Evolutionary conservation across 306 rosid genomes (phyloP), one percentile per base, ranked within the genome.

Genomic region (Pueraria montana): DNA sequence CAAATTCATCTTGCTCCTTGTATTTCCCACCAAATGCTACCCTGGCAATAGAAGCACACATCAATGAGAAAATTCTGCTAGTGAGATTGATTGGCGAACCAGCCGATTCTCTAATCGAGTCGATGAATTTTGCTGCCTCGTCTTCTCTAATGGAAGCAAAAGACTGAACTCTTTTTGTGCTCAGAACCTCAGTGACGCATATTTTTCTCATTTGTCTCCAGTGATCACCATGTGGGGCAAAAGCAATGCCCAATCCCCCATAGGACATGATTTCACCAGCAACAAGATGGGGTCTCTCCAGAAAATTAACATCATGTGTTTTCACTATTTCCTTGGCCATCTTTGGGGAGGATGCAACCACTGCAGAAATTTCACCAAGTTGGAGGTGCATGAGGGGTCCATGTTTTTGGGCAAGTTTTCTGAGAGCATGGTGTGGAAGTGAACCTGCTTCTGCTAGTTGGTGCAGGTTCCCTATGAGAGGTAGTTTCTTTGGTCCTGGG

Each of bases 401-500:
- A 50, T 52, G 7, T 6, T 52, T 52, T 6, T 17, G 2, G 20
- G 59, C 59, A 52, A 52, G 59, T 2, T 72, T n/a, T 72, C 14
- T 16, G 2, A 73, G 64, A 2, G 78, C 23, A 50, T 6, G 63
- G 21, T 49, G 77, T 16, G 77, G 79, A 38, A 55, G 53, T 56
- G 79, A 38, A 36, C 52, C 68, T 36, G 50, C 52, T 56, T 2
- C 0, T 36, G 79, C 79, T 18, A 58, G 71, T 17, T 76, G 80
- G 3, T 76, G 72, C 26, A 76, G 12, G 59, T 76, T 76, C 7
- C 72, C 80, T 16, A 59, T 76, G 80, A 76, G 1, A 8, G 80
- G 80, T 38, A 75, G 40, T 53, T 75, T 75, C 5, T 4, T 38
- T 56, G 80, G 80, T 17, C 80, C 69, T 13, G 80, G 71, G 23